Conservation (phyloP, 441 rosid species). For the Syzygium syzygioides region DNA sequence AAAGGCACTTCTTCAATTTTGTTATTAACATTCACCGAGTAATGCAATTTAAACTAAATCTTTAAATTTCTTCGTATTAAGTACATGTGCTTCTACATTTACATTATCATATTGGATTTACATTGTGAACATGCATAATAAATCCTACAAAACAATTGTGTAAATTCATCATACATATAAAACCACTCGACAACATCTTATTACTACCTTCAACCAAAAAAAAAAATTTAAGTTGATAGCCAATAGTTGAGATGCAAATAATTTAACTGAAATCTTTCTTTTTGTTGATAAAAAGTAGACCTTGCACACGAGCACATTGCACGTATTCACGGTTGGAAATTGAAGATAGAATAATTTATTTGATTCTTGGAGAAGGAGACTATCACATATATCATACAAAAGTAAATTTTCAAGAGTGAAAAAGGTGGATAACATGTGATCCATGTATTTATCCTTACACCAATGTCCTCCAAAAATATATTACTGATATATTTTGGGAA, state of each 20-base stretch:
- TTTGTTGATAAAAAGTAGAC: neutral
- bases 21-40: neutral
- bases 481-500: neutral
- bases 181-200: neutral
- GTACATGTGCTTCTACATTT: neutral
- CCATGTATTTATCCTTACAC: too few species aligned
- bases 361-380: neutral
- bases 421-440: neutral
- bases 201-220: too few species aligned
- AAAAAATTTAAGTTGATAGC: neutral
- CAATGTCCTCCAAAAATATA: too few species aligned
- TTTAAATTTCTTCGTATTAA: too few species aligned
- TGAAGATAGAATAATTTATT: too few species aligned
- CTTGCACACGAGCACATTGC: rapidly evolving
- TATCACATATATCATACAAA: too few species aligned
- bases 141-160: neutral
- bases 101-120: neutral
- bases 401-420: neutral
- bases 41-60: too few species aligned
- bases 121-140: neutral
- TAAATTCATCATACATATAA: neutral
- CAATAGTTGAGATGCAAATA: neutral
- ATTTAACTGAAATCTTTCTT: too few species aligned
- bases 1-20: neutral
- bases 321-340: rapidly evolving